Evolutionary conservation across 2,329 filamentous ascomycete species (phyloP).

Genomic region (Pseudogymnoascus sp.): DNA sequence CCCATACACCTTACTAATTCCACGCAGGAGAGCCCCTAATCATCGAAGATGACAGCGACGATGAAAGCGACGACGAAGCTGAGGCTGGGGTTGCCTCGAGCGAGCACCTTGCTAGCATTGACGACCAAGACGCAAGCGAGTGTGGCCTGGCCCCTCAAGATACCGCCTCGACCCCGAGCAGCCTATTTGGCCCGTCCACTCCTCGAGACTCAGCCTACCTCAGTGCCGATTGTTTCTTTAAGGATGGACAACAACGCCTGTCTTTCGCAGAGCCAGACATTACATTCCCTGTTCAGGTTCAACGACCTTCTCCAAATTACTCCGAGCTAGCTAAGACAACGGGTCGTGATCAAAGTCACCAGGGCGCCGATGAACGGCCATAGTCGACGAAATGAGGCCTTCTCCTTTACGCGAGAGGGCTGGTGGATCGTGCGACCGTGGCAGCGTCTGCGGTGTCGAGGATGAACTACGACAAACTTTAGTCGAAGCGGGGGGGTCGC

Average conservation of each 20-base stretch:
- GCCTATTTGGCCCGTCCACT: neutral
- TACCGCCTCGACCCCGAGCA: neutral
- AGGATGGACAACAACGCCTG: neutral
- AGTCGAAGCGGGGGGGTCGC: too few relatives aligned
- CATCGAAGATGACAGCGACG: too few relatives aligned
- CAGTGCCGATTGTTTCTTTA: neutral
- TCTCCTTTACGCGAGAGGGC: too few relatives aligned
- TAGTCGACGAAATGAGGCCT: neutral
- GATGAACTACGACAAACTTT: too few relatives aligned
- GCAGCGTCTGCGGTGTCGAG: too few relatives aligned
- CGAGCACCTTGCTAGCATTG: neutral
- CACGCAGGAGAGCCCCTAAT: too few relatives aligned
- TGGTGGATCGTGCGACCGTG: too few relatives aligned
- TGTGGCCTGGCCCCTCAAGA: neutral
- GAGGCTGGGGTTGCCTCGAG: constrained; percentile 14
- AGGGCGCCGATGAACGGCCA: neutral
- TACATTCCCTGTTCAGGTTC: neutral
- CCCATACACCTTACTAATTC: too few relatives aligned
- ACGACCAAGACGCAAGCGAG: neutral
- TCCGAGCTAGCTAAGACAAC: too few relatives aligned
- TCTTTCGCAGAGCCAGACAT: neutral
- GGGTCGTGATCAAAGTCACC: too few relatives aligned
- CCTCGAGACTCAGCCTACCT: neutral
- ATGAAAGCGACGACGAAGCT: constrained; percentile 10
- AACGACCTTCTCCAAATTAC: neutral